These are phyloP conservation scores for Fusarium proliferatum DNA, from an alignment of 2,329 filamentous ascomycete species.

Conservation along the genomic window DNA sequence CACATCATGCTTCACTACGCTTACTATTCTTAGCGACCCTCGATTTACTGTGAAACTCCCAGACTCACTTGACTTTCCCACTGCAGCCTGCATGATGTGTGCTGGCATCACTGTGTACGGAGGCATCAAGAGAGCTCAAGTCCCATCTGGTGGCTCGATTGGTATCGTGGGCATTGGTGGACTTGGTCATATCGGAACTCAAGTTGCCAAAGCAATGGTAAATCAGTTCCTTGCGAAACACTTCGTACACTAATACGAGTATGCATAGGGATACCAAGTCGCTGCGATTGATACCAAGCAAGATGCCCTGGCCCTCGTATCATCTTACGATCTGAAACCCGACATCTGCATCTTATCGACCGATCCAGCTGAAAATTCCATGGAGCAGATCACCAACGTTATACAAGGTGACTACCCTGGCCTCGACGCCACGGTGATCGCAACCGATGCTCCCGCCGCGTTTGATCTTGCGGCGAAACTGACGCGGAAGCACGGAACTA, in stretches of 20 bases:
- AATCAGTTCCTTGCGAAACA: not conserved
- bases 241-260: not conserved
- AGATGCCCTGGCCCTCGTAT: not conserved
- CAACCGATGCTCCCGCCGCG: not conserved
- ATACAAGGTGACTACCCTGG: not conserved
- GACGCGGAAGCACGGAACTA: slow-evolving; percentile 16
- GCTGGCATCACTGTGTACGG: not conserved
- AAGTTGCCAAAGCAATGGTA: slow-evolving; percentile 15
- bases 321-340: not conserved
- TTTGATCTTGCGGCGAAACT: slow-evolving; percentile 4
- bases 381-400: not conserved
- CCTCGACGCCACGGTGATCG: not conserved
- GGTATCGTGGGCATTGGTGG: slow-evolving; percentile 5
- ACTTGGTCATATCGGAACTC: slow-evolving; percentile 3
- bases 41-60: slow-evolving; percentile 2
- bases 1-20: fast-evolving
- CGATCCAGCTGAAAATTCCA: not conserved
- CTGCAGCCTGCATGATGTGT: slow-evolving; percentile 9
- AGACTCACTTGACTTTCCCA: not conserved
- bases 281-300: slow-evolving; percentile 6
- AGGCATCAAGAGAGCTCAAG: not conserved
- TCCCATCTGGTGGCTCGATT: slow-evolving; percentile 5
- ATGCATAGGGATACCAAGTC: not conserved
- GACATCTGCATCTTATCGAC: not conserved
- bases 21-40: not conserved